Evolutionary conservation across 768 basidiomycete species (phyloP).

Genomic region (Tephrocybe sp.): DNA sequence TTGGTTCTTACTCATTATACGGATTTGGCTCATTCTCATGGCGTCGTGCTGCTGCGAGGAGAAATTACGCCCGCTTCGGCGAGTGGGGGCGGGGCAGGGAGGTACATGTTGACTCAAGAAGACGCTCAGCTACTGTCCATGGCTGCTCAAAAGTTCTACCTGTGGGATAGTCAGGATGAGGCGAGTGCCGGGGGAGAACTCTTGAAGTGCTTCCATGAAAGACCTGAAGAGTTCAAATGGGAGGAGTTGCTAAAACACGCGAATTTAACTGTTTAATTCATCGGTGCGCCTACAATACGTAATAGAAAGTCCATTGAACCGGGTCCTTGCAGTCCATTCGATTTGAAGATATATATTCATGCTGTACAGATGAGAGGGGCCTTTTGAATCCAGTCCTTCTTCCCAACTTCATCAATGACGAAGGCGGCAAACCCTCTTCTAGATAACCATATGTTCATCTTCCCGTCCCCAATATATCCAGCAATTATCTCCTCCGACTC

Average conservation of each 20-base stretch:
- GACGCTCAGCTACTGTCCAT: constrained; percentile 86
- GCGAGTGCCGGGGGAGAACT: constrained; percentile 46
- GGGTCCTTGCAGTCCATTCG: not conserved
- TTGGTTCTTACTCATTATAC: constrained; percentile 91
- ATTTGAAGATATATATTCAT: not conserved
- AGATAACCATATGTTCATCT: constrained; percentile 47
- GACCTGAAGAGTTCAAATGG: constrained; percentile 80
- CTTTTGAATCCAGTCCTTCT: constrained; percentile 59
- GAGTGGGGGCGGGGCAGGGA: constrained; percentile 33
- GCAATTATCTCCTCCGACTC: constrained; percentile 46
- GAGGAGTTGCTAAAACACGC: constrained; percentile 67
- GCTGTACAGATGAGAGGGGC: constrained; percentile 39
- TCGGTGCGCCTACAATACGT: not conserved
- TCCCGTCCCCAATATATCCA: constrained; percentile 71
- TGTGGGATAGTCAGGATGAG: constrained; percentile 49
- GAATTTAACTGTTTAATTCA: constrained; percentile 25
- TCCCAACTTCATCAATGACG: constrained; percentile 55
- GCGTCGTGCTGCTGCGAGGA: constrained; percentile 83
- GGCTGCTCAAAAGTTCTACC: constrained; percentile 83
- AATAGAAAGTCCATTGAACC: not conserved
- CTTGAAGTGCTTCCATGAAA: constrained; percentile 74
- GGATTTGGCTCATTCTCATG: constrained; percentile 79
- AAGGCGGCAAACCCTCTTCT: constrained; percentile 63
- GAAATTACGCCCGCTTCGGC: constrained; percentile 79
- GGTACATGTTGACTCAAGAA: constrained; percentile 68